These are phyloP conservation scores for Nemania diffusa DNA, from an alignment of 2,329 filamentous ascomycete genomes.

Conservation along the genomic window DNA sequence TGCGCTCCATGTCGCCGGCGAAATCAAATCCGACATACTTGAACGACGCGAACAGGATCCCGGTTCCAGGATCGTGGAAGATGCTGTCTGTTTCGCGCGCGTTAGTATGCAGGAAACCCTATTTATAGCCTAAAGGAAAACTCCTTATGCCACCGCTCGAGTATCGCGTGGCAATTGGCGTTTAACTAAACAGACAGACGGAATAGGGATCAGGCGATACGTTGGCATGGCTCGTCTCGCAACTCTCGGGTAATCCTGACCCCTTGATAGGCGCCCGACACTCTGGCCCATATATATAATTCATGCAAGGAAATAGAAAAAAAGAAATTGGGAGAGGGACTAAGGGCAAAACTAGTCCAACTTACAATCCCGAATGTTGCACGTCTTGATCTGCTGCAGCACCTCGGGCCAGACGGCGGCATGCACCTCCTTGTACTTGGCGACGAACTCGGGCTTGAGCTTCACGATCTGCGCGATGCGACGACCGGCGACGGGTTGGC, in stretches of 20 bases:
- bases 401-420: conserved; percentile 82
- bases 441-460: conserved; percentile 72
- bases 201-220: too few species aligned
- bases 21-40: conserved; percentile 82
- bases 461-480: conserved; percentile 79
- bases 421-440: conserved; percentile 79
- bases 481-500: conserved; percentile 56
- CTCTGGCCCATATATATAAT: background rate
- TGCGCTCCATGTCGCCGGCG: conserved; percentile 78
- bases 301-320: background rate
- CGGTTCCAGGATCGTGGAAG: conserved; percentile 71
- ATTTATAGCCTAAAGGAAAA: background rate
- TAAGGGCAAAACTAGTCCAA: conserved; percentile 19
- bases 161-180: too few species aligned
- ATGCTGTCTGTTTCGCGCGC: conserved; percentile 68
- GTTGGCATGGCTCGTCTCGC: background rate
- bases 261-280: too few species aligned
- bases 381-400: conserved; percentile 77
- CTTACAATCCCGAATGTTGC: conserved; percentile 78
- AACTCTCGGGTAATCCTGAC: background rate
- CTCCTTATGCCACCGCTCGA: too few species aligned
- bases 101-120: background rate
- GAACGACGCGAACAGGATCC: conserved; percentile 78
- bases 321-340: background rate
- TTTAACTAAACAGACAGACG: too few species aligned